These are phyloP conservation scores for Globisporangium cystogenes DNA, from an alignment of 352 stramenopile species.

Conservation along the genomic window DNA sequence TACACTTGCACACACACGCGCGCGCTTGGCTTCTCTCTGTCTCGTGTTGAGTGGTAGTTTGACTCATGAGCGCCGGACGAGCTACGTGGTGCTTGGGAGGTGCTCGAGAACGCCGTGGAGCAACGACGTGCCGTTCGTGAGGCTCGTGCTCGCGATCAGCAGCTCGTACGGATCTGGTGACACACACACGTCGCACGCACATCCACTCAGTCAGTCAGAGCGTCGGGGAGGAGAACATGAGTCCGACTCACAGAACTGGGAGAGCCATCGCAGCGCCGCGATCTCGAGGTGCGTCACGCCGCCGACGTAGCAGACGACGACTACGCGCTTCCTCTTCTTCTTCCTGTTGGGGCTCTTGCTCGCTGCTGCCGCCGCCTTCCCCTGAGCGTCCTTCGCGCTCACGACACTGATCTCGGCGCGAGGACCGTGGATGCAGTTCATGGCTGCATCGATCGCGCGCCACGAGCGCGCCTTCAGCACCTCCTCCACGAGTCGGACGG, in stretches of 20 bases:
- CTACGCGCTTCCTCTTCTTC: slow-evolving; percentile 25
- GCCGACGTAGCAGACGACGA: slow-evolving; percentile 66
- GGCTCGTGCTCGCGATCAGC: slow-evolving; percentile 49
- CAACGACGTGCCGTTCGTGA: slow-evolving; percentile 51
- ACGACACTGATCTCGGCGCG: slow-evolving; percentile 41
- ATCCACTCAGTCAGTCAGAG: neutral
- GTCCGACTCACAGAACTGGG: slow-evolving; percentile 53
- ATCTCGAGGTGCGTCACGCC: slow-evolving; percentile 71
- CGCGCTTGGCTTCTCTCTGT: neutral
- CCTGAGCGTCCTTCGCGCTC: slow-evolving; percentile 2
- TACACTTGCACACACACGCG: neutral
- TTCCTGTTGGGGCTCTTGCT: slow-evolving; percentile 18
- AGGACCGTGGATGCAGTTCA: slow-evolving; percentile 47
- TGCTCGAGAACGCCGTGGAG: slow-evolving; percentile 45
- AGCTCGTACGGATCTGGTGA: slow-evolving; percentile 55
- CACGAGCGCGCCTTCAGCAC: slow-evolving; percentile 46
- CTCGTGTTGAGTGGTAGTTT: neutral
- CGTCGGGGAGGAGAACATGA: neutral
- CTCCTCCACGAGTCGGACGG: slow-evolving; percentile 60
- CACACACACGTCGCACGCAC: neutral
- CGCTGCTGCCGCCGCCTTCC: neutral
- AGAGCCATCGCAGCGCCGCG: slow-evolving; percentile 66
- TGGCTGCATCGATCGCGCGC: slow-evolving; percentile 35
- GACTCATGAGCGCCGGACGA: neutral
- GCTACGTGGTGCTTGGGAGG: slow-evolving; percentile 25